A percentile compares a stretch with the other conserved stretches of the same genome.
phyloP scores from a whole-genome alignment of 352 stramenopile genomes.

The Peronospora tabacina region DNA sequence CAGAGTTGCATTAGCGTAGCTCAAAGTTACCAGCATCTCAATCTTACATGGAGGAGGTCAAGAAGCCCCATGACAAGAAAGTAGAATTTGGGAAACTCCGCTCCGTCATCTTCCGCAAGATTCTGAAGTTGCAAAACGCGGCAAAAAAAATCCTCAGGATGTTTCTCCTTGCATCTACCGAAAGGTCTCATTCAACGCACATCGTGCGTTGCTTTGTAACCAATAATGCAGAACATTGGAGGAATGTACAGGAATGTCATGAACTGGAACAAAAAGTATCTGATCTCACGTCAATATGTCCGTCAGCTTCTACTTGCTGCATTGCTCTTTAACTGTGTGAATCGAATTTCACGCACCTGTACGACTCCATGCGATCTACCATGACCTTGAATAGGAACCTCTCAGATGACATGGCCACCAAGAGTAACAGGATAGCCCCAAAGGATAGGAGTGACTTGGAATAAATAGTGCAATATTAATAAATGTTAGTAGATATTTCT shows the following conservation, averaged over 20 bases:
- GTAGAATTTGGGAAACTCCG: constrained; percentile 80
- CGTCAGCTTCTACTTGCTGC: too few relatives aligned
- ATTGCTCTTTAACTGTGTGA: too few relatives aligned
- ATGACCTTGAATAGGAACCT: constrained; percentile 85
- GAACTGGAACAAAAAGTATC: constrained; percentile 83
- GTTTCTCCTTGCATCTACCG: neutral
- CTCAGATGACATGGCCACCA: constrained; percentile 76
- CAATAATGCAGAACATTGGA: constrained; percentile 80
- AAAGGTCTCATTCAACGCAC: constrained; percentile 26
- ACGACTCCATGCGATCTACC: constrained; percentile 86
- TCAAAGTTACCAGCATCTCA: neutral
- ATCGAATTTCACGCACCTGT: constrained; percentile 45
- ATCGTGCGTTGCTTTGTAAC: constrained; percentile 73
- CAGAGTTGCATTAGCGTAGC: neutral
- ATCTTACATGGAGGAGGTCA: constrained; percentile 65
- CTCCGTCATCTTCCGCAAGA: constrained; percentile 77
- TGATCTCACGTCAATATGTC: constrained; percentile 8
- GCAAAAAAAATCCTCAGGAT: constrained; percentile 1
- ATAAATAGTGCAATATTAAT: constrained; percentile 1
- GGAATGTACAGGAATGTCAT: constrained; percentile 87
- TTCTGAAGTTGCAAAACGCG: constrained; percentile 35
- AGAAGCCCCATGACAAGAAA: constrained; percentile 85
- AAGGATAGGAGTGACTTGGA: constrained; percentile 70
- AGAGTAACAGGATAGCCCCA: constrained; percentile 54
- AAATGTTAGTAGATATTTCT: constrained; percentile 4